These are phyloP conservation scores for Rossbeevera mucosa DNA, from an alignment of 768 basidiomycete genomes.

Conservation along the genomic window DNA sequence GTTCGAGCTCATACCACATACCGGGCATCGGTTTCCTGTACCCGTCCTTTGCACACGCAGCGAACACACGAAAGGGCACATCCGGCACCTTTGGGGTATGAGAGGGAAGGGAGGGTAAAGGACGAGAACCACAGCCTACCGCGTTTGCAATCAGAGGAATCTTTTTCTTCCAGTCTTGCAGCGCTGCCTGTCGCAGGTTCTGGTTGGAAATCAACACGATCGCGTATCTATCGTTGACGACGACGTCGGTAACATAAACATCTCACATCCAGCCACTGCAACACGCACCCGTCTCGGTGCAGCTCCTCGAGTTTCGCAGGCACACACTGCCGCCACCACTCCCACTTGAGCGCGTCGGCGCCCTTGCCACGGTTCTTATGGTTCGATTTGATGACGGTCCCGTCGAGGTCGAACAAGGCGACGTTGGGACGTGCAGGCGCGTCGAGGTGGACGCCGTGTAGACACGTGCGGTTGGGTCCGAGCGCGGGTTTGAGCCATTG, in stretches of 20 bases:
- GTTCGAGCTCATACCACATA: constrained; percentile 74
- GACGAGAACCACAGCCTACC: constrained; percentile 33
- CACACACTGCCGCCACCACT: constrained; percentile 70
- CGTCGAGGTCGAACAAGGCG: constrained; percentile 84
- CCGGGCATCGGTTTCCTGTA: constrained; percentile 86
- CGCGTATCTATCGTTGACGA: constrained; percentile 44
- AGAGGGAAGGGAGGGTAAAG: background rate
- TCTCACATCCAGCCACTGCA: background rate
- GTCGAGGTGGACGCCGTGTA: constrained; percentile 31
- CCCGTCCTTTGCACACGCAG: constrained; percentile 67
- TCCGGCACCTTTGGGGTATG: constrained; percentile 49
- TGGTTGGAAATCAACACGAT: constrained; percentile 85
- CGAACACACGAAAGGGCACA: constrained; percentile 74
- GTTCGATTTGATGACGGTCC: constrained; percentile 66
- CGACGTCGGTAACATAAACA: background rate
- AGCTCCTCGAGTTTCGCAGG: constrained; percentile 59
- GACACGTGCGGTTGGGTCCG: constrained; percentile 34
- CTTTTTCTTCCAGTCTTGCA: constrained; percentile 75
- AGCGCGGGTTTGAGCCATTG: constrained; percentile 34
- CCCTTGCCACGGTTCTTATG: constrained; percentile 32
- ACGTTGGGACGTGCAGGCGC: constrained; percentile 47
- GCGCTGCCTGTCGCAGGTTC: constrained; percentile 40
- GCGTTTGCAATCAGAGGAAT: constrained; percentile 61
- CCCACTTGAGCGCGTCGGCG: constrained; percentile 34
- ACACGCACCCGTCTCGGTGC: constrained; percentile 54